Percentiles rank a stretch among this genome's conserved stretches.
These are phyloP conservation scores for Aspergillus brasiliensis DNA, from an alignment of 2,329 filamentous ascomycete species.

Conservation along the genomic window DNA sequence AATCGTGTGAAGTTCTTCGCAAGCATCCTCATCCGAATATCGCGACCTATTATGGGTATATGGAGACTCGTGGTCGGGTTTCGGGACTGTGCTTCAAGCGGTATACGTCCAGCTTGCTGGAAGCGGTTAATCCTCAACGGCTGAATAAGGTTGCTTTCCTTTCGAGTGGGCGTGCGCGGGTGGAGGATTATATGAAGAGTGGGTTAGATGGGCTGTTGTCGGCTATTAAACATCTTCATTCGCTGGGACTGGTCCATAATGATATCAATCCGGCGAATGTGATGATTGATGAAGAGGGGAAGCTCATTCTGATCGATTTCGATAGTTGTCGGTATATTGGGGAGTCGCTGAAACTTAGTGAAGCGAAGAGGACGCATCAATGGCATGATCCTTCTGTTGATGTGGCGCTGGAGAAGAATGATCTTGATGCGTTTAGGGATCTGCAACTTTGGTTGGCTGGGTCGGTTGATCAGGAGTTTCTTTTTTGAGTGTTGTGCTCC, in stretches of 20 bases:
- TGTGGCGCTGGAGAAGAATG: constrained; percentile 20
- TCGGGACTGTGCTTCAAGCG: constrained; percentile 29
- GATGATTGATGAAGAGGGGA: constrained; percentile 29
- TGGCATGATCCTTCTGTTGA: constrained; percentile 23
- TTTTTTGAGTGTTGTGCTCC: not conserved
- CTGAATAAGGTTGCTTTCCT: constrained; percentile 24
- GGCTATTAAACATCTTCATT: constrained; percentile 34
- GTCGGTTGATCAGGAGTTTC: constrained; percentile 11
- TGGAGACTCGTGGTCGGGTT: constrained; percentile 20
- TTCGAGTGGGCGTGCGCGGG: constrained; percentile 18
- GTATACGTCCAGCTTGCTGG: constrained; percentile 25
- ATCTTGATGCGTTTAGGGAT: constrained; percentile 23
- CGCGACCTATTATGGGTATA: constrained; percentile 26
- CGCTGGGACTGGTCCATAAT: constrained; percentile 31
- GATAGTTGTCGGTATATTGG: constrained; percentile 30
- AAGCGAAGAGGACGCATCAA: constrained; percentile 22
- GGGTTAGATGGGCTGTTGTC: constrained; percentile 22
- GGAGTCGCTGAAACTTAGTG: constrained; percentile 16
- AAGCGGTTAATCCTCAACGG: constrained; percentile 24
- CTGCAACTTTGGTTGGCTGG: constrained; percentile 19
- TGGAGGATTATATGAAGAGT: constrained; percentile 18
- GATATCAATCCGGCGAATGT: constrained; percentile 36
- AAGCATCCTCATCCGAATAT: constrained; percentile 32
- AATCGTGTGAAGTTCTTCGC: constrained; percentile 27
- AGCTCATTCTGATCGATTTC: constrained; percentile 33